phyloP scores from a whole-genome alignment of 768 basidiomycete genomes.

The Amanita pallidorosea region DNA sequence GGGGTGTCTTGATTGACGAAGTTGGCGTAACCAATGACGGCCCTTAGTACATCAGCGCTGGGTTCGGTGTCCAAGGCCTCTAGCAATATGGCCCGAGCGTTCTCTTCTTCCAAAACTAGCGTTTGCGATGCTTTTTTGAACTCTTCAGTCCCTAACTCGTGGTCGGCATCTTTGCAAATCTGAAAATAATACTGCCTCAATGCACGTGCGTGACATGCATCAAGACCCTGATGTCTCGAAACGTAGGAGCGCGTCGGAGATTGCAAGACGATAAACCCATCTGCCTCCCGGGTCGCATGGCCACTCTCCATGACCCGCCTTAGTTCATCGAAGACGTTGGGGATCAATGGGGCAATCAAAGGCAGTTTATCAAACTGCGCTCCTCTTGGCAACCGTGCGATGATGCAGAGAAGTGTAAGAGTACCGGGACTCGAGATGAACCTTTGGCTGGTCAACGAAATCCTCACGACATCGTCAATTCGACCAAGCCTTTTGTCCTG shows the following conservation, averaged over 20 bases:
- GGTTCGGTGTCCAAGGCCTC: not conserved
- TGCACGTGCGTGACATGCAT: not conserved
- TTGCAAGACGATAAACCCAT: not conserved
- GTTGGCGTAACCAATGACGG: not conserved
- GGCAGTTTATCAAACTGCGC: not conserved
- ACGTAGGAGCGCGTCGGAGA: slow-evolving; percentile 1
- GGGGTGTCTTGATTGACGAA: not conserved
- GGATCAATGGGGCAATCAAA: not conserved
- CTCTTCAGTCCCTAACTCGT: not conserved
- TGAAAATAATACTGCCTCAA: slow-evolving; percentile 1
- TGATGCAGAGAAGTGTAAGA: not conserved
- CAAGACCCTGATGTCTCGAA: not conserved
- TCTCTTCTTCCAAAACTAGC: not conserved
- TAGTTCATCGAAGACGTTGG: not conserved
- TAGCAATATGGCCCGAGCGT: not conserved
- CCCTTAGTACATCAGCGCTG: not conserved
- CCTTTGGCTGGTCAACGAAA: not conserved
- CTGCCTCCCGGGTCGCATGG: not conserved
- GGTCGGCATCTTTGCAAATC: not conserved
- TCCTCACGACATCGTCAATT: not conserved
- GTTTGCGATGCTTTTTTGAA: not conserved
- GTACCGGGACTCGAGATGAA: not conserved
- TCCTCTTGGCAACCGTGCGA: not conserved
- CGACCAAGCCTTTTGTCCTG: not conserved
- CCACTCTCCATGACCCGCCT: not conserved